Evolutionary conservation across 2,329 filamentous ascomycete species (phyloP).

Genomic region (Fusarium foetens): DNA sequence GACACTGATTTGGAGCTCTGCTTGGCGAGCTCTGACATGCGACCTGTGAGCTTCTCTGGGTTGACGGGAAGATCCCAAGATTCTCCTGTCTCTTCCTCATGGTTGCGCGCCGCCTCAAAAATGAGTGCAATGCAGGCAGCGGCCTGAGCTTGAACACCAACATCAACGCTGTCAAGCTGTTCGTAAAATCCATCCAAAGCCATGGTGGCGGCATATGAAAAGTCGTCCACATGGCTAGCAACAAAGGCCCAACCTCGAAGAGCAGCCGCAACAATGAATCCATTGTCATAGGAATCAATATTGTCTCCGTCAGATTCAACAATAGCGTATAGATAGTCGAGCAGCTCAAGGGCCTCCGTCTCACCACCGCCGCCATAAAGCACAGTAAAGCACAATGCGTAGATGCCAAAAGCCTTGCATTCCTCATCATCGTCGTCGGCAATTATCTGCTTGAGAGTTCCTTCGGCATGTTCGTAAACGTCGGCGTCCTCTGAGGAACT

Average conservation of each 20-base stretch:
- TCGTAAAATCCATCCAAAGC: conserved; percentile 86
- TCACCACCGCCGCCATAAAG: conserved; percentile 80
- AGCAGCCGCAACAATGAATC: conserved; percentile 76
- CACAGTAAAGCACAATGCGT: conserved; percentile 75
- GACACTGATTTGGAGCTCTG: conserved; percentile 61
- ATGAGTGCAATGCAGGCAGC: conserved; percentile 84
- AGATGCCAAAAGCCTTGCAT: conserved; percentile 75
- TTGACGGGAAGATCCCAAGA: conserved; percentile 62
- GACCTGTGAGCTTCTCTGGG: conserved; percentile 59
- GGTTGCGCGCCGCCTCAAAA: conserved; percentile 73
- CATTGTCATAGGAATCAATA: conserved; percentile 76
- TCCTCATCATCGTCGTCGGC: conserved; percentile 70
- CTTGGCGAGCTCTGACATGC: conserved; percentile 59
- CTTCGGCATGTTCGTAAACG: conserved; percentile 46
- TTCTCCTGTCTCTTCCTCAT: conserved; percentile 61
- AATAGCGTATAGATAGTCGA: conserved; percentile 81
- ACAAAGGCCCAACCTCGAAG: conserved; percentile 84
- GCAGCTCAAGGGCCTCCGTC: conserved; percentile 74
- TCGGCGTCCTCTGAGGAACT: conserved; percentile 71
- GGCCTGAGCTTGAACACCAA: conserved; percentile 78
- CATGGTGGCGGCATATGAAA: conserved; percentile 74
- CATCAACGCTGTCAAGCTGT: conserved; percentile 80
- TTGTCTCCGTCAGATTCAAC: conserved; percentile 80
- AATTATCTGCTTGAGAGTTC: conserved; percentile 50
- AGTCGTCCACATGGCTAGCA: conserved; percentile 79